Evolutionary conservation across 169 alveolate species (phyloP), one percentile per base, ranked within the genome.

Genomic region (Eimeria praecox): DNA sequence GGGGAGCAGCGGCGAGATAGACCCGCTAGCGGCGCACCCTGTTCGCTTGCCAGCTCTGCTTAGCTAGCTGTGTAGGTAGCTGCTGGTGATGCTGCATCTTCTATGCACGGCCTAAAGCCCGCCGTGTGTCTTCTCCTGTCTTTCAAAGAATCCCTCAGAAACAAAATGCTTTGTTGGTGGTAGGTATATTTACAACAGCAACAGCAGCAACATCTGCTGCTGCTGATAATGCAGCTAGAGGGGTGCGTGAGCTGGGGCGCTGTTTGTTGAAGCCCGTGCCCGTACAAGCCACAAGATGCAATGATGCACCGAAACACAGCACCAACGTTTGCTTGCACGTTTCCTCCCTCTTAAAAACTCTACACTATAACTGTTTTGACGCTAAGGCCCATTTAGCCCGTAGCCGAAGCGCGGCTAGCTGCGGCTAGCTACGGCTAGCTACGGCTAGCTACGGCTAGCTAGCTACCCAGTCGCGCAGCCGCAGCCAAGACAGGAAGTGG

Each of bases 141-240:
- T 30, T 35, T 73, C 18, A 73, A 18, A 73, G 38, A 73, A 33
- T 40, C 49, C 12, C 33, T 38, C 33, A 27, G 80, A 69, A 69
- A 52, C 52, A 40, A 20, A 20, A 38, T 18, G 33, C 33, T 22
- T 33, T 16, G 54, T 73, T 1, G 33, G 52, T 22, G 33, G 83
- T 52, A 73, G 83, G 83, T 52, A 38, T 38, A 73, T n/a, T n/a
- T n/a, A n/a, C n/a, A n/a, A n/a, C 83, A 73, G 52, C 83, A 38
- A 33, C 49, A 38, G 30, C 52, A 73, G 54, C 83, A 73, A 52
- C 83, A 73, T 30, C 42, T 10, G n/a, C 80, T 35, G 49, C 49
- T 20, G 83, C 52, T 73, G 33, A 49, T 3, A 35, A 12, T 18
- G 52, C 83, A 73, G 83, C 52, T 73, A 52, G 83, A 38, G 52